Conservation (phyloP, 441 rosid genomes). For the Brassica balearica region DNA sequence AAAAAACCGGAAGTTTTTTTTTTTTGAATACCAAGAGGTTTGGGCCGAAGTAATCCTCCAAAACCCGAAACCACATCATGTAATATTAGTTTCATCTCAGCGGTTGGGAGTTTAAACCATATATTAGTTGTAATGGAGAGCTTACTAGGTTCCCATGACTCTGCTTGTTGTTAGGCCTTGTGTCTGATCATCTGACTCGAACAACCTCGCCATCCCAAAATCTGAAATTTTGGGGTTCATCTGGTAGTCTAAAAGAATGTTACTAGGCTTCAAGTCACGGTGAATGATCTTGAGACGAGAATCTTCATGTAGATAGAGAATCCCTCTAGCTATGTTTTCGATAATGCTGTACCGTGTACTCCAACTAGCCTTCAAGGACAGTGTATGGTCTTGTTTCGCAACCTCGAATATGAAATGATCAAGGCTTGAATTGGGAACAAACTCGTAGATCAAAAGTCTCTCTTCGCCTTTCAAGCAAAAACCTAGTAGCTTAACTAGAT, state of each 20-base stretch:
- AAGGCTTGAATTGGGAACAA: constrained; percentile 50
- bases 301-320: constrained; percentile 56
- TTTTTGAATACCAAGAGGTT: too few relatives aligned
- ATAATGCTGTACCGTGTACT: constrained; percentile 44
- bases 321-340: constrained; percentile 53
- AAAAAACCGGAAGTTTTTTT: neutral
- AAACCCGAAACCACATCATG: too few relatives aligned
- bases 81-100: too few relatives aligned
- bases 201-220: constrained; percentile 59
- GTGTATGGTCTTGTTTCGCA: neutral
- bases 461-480: constrained; percentile 49
- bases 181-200: constrained; percentile 41
- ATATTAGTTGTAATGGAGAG: neutral
- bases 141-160: constrained; percentile 59
- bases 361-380: constrained; percentile 46
- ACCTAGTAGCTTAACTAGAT: constrained; percentile 46
- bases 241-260: constrained; percentile 45
- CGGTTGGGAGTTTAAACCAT: neutral
- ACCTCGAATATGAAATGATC: constrained; percentile 50
- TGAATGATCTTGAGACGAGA: constrained; percentile 53
- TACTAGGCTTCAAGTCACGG: constrained; percentile 53
- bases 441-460: constrained; percentile 51
- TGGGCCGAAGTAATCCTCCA: too few relatives aligned
- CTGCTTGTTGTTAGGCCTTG: constrained; percentile 44
- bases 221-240: constrained; percentile 57